phyloP scores from a whole-genome alignment of 345 rosid species.

The Dovyalis caffra region DNA sequence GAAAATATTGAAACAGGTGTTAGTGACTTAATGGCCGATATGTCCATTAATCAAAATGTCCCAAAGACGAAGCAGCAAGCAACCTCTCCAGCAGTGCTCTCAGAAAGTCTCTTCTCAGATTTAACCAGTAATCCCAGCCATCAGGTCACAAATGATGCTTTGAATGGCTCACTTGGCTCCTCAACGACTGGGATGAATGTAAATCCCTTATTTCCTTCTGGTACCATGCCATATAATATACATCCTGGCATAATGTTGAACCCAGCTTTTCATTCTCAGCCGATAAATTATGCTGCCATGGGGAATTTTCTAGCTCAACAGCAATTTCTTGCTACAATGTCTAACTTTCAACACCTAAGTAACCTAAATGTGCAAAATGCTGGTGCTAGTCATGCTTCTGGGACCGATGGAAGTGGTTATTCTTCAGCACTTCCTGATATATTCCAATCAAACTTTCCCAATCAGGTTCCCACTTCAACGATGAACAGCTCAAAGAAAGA shows the following conservation, averaged over 20 bases:
- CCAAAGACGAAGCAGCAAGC: constrained; percentile 41
- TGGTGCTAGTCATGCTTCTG: constrained; percentile 34
- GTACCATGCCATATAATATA: constrained; percentile 51
- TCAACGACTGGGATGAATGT: constrained; percentile 44
- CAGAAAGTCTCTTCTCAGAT: constrained; percentile 48
- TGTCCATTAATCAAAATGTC: constrained; percentile 52
- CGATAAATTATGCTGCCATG: constrained; percentile 64
- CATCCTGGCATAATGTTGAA: constrained; percentile 68
- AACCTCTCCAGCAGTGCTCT: constrained; percentile 32
- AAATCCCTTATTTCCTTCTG: constrained; percentile 49
- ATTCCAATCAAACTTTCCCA: constrained; percentile 64
- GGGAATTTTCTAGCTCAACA: constrained; percentile 71
- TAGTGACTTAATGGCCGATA: constrained; percentile 67
- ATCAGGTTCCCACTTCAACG: constrained; percentile 56
- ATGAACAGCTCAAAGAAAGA: constrained; percentile 68
- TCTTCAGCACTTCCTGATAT: constrained; percentile 73
- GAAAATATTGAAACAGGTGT: constrained; percentile 36
- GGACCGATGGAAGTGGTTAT: constrained; percentile 40
- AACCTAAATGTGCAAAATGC: constrained; percentile 54
- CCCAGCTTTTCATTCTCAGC: constrained; percentile 63
- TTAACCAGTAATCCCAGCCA: constrained; percentile 36
- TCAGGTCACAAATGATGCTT: constrained; percentile 44
- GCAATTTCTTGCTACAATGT: constrained; percentile 70
- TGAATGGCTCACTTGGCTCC: constrained; percentile 49
- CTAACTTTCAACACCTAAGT: constrained; percentile 71